A percentile compares a stretch with the other conserved stretches of the same genome.
Conservation (phyloP, 176 grass and related monocot species). For the Hordeum marinum region DNA sequence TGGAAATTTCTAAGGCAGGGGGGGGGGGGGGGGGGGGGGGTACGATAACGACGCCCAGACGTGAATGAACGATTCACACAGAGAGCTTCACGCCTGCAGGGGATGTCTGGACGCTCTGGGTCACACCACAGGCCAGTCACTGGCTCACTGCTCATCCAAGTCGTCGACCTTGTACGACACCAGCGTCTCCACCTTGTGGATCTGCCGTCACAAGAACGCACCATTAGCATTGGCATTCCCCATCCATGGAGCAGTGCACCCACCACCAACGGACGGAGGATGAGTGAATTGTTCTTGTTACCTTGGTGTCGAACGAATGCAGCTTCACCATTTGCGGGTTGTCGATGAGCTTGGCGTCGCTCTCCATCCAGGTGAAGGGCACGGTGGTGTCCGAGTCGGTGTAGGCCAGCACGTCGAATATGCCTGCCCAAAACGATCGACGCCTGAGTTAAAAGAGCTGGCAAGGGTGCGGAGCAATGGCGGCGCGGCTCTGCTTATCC, state of each 20-base stretch:
- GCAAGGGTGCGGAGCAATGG: background rate
- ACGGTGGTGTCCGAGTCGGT: conserved; percentile 74
- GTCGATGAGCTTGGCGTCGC: conserved; percentile 88
- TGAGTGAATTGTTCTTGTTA: background rate
- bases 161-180: conserved; percentile 96
- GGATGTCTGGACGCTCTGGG: background rate
- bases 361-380: conserved; percentile 88
- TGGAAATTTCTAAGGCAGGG: background rate
- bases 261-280: background rate
- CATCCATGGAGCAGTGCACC: background rate
- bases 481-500: background rate
- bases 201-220: conserved; percentile 49
- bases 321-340: conserved; percentile 99
- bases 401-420: conserved; percentile 95
- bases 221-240: background rate
- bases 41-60: conserved; percentile 11
- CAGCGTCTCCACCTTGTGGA: conserved; percentile 96
- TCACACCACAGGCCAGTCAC: background rate
- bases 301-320: conserved; percentile 98
- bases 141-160: conserved; percentile 64
- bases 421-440: conserved; percentile 37
- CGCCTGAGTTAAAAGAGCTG: background rate
- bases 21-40: background rate
- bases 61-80: conserved; percentile 98
- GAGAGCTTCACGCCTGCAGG: conserved; percentile 16